These are phyloP conservation scores for Styphnolobium japonicum DNA, from an alignment of 306 rosid genomes.

Conservation along the genomic window DNA sequence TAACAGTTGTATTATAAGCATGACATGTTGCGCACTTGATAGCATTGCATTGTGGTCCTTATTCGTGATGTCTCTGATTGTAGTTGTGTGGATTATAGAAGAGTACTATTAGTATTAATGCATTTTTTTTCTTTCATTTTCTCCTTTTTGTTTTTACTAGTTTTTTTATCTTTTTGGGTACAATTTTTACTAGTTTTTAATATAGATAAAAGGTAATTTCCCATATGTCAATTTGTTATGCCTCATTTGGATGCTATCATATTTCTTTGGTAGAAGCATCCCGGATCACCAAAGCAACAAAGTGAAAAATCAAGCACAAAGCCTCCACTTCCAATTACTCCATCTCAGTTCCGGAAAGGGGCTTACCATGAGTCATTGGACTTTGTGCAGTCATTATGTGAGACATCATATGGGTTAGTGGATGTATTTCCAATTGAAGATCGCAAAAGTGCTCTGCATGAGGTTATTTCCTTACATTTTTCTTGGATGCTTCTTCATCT, in stretches of 20 bases:
- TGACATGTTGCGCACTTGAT: slow-evolving; percentile 12
- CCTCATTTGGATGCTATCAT: slow-evolving; percentile 8
- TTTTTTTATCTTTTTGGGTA: too few species aligned
- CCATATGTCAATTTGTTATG: not conserved
- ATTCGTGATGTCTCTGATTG: not conserved
- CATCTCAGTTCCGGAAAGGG: slow-evolving; percentile 81
- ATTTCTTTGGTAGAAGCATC: slow-evolving; percentile 65
- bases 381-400: slow-evolving; percentile 91
- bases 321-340: slow-evolving; percentile 79
- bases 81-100: slow-evolving; percentile 2
- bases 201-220: not conserved
- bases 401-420: slow-evolving; percentile 91
- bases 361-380: slow-evolving; percentile 90
- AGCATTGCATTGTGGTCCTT: not conserved
- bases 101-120: slow-evolving; percentile 1
- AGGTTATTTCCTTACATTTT: slow-evolving; percentile 54
- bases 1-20: not conserved
- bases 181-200: slow-evolving; percentile 4
- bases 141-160: not conserved
- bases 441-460: slow-evolving; percentile 92
- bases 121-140: slow-evolving; percentile 10
- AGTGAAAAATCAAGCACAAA: slow-evolving; percentile 64
- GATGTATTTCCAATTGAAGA: slow-evolving; percentile 96
- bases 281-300: slow-evolving; percentile 76
- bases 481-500: slow-evolving; percentile 27